Evolutionary conservation across 495 filamentous ascomycete species (phyloP), one percentile per base, ranked within the genome.

Genomic region (Penicillium robsamsonii): DNA sequence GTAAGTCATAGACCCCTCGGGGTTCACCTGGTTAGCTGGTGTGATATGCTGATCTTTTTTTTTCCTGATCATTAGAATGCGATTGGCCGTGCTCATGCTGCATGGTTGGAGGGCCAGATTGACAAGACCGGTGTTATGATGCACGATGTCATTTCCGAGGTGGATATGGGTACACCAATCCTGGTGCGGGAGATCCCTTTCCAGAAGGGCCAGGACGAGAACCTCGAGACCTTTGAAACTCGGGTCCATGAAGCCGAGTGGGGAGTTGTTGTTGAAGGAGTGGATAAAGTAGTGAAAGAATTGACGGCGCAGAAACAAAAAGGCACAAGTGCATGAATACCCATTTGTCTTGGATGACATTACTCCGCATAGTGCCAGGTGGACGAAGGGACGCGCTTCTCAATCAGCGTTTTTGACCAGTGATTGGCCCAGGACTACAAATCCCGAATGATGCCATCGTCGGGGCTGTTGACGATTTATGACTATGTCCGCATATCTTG

Each of bases 101-200:
- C 89, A 48, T 95, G 85, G 70, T 63, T 86, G 65, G 81, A 81
- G 22, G 89, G 87, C 8, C 83, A 82, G 68, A 81, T 93, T 37
- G 81, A 87, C 63, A 84, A 80, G 68, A 96, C 91, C 2, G 92
- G 92, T 1, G 86, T 94, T n/a, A 96, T 97, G 92, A 84, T 95
- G 3, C 92, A 96, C 71, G 85, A 90, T 66, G 90, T 96, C 44
- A 89, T 96, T 60, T 81, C 78, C 38, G 85, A 92, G 62, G 91
- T 96, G 40, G 92, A 96, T 71, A 81, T 86, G 67, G 92, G 92
- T 2, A 78, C 81, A 61, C 86, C 89, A 5, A 84, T 96, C 59
- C 69, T 92, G 50, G 81, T 87, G 11, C 70, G 76, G 59, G 87
- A 92, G 76, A 84, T 96, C 45, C 79, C 82, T 50, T 86, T 91